Evolutionary conservation across 345 rosid genomes (phyloP).

Genomic region (rapeseed (Brassica napus)): DNA sequence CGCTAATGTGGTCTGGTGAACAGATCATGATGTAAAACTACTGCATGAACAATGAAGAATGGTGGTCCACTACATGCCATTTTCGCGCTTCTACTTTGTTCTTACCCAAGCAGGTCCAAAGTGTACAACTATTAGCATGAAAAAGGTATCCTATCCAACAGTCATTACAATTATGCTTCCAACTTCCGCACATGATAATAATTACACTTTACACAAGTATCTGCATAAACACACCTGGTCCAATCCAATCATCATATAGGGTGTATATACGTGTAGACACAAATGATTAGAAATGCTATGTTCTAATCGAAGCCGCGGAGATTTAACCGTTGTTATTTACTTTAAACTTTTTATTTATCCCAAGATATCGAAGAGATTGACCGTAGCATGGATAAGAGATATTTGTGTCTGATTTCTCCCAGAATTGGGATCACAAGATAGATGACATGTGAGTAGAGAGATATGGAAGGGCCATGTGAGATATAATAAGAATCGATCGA

Average conservation of each 20-base stretch:
- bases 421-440: slow-evolving; percentile 24
- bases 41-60: slow-evolving; percentile 12
- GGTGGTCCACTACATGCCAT: slow-evolving; percentile 26
- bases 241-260: slow-evolving; percentile 14
- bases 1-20: slow-evolving; percentile 15
- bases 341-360: background rate
- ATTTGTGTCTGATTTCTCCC: slow-evolving; percentile 6
- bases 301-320: background rate
- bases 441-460: slow-evolving; percentile 31
- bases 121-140: slow-evolving; percentile 28
- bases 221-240: slow-evolving; percentile 19
- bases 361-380: background rate
- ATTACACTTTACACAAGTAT: slow-evolving; percentile 23
- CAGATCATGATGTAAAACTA: slow-evolving; percentile 21
- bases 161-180: slow-evolving; percentile 23
- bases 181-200: slow-evolving; percentile 8
- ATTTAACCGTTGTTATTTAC: background rate
- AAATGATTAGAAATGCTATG: background rate
- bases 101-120: slow-evolving; percentile 27
- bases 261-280: background rate
- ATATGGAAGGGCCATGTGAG: slow-evolving; percentile 40
- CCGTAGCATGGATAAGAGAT: slow-evolving; percentile 17
- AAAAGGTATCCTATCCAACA: slow-evolving; percentile 1
- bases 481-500: slow-evolving; percentile 13
- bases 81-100: slow-evolving; percentile 21